These are phyloP conservation scores for Avicennia marina DNA, from an alignment of 257 asterid genomes.

Conservation along the genomic window DNA sequence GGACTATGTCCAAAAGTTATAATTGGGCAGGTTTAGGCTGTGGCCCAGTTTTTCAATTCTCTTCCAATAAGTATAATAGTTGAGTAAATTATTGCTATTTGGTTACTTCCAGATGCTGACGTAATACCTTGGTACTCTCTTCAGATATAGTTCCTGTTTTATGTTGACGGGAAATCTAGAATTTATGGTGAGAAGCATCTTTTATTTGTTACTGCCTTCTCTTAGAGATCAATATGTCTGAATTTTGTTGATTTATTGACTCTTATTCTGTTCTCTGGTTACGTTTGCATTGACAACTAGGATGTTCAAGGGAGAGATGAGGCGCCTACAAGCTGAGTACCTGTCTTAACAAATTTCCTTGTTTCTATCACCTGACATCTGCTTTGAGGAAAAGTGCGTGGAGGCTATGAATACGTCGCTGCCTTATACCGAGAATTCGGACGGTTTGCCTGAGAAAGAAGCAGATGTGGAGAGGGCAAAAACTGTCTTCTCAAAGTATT, in stretches of 20 bases:
- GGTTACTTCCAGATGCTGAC: not conserved
- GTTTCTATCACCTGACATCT: constrained; percentile 30
- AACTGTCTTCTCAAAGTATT: constrained; percentile 44
- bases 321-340: constrained; percentile 21
- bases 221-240: not conserved
- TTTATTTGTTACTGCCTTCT: not conserved
- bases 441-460: constrained; percentile 22
- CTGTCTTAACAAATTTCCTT: constrained; percentile 2
- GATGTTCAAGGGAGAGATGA: constrained; percentile 33
- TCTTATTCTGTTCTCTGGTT: not conserved
- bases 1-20: not conserved
- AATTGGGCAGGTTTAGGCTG: not conserved
- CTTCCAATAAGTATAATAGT: not conserved
- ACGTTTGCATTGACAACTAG: constrained; percentile 13
- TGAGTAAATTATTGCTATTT: not conserved
- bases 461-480: constrained; percentile 30
- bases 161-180: not conserved
- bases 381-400: constrained; percentile 27
- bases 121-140: not conserved
- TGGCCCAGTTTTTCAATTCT: not conserved
- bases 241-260: not conserved
- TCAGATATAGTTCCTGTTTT: not conserved
- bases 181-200: not conserved
- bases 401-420: constrained; percentile 29
- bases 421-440: constrained; percentile 20